Percentiles rank a stretch among this genome's conserved stretches.
Conservation (phyloP, 2,329 filamentous ascomycete genomes). For the Clathrospora elynae region DNA sequence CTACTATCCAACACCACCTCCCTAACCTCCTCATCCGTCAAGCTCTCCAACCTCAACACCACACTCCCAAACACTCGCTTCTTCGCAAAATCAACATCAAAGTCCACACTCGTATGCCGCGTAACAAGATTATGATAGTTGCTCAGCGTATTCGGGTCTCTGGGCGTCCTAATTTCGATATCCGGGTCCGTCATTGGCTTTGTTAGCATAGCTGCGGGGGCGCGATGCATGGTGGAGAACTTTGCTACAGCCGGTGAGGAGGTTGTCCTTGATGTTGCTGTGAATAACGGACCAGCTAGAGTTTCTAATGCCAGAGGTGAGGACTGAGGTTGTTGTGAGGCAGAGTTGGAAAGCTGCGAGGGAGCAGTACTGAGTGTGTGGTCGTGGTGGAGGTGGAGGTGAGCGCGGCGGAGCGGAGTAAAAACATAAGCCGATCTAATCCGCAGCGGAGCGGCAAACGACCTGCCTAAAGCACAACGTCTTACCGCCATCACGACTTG, state of each 20-base stretch:
- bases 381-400: conserved; percentile 13
- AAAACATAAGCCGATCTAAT: conserved; percentile 22
- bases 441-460: conserved; percentile 13
- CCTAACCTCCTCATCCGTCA: conserved; percentile 72
- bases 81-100: conserved; percentile 82
- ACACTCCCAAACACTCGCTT: conserved; percentile 80
- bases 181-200: conserved; percentile 47
- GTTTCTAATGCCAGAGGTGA: too few species aligned
- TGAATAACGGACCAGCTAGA: too few species aligned
- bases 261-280: neutral
- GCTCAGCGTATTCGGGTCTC: conserved; percentile 87
- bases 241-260: neutral
- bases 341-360: neutral
- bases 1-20: conserved; percentile 88
- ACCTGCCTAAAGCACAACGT: conserved; percentile 21
- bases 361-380: conserved; percentile 5
- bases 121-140: conserved; percentile 91
- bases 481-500: conserved; percentile 9
- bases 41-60: conserved; percentile 73
- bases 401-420: conserved; percentile 15
- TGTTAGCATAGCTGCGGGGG: conserved; percentile 41
- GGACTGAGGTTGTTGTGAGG: conserved; percentile 1
- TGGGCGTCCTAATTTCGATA: conserved; percentile 52
- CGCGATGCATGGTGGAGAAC: conserved; percentile 29
- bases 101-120: conserved; percentile 78